These are phyloP conservation scores for Russula vinacea DNA, from an alignment of 768 basidiomycete genomes.

Conservation along the genomic window DNA sequence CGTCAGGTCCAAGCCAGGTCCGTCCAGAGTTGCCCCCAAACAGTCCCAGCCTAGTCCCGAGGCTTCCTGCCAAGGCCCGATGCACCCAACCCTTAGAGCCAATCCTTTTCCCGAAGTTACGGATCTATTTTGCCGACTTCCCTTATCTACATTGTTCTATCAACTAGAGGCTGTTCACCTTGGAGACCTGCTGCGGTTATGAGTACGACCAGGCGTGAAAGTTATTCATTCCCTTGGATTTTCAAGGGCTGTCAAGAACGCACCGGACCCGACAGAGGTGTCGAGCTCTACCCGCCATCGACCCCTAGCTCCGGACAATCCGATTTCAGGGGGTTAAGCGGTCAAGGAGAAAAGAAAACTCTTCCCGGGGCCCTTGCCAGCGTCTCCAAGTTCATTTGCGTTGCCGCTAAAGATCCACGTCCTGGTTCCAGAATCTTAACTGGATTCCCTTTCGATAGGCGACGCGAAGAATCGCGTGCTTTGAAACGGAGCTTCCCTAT, in stretches of 20 bases:
- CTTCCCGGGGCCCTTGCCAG: neutral
- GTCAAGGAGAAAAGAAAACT: slow-evolving; percentile 72
- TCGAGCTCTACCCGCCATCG: neutral
- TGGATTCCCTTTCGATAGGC: slow-evolving; percentile 47
- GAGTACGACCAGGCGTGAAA: slow-evolving; percentile 71
- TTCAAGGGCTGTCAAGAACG: no score
- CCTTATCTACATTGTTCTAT: slow-evolving; percentile 79
- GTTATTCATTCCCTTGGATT: slow-evolving; percentile 47
- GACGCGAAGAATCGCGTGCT: slow-evolving; percentile 53
- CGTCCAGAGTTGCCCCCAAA: slow-evolving; percentile 54
- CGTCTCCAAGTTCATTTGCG: neutral
- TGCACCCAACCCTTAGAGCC: no score
- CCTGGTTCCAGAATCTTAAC: slow-evolving; percentile 37
- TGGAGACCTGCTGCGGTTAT: slow-evolving; percentile 80
- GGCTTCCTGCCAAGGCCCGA: slow-evolving; percentile 53
- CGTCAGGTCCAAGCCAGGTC: slow-evolving; percentile 42
- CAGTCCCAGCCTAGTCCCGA: slow-evolving; percentile 66
- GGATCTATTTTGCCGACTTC: slow-evolving; percentile 78
- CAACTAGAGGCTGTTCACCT: slow-evolving; percentile 80
- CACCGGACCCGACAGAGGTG: neutral
- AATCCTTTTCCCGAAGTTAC: slow-evolving; percentile 34
- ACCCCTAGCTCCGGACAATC: slow-evolving; percentile 48
- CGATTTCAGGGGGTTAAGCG: slow-evolving; percentile 69
- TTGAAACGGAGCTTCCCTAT: slow-evolving; percentile 74
- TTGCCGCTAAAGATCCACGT: neutral